phyloP scores from a whole-genome alignment of 1,284 basidiomycete species.

The Ceratobasidium sp. region DNA sequence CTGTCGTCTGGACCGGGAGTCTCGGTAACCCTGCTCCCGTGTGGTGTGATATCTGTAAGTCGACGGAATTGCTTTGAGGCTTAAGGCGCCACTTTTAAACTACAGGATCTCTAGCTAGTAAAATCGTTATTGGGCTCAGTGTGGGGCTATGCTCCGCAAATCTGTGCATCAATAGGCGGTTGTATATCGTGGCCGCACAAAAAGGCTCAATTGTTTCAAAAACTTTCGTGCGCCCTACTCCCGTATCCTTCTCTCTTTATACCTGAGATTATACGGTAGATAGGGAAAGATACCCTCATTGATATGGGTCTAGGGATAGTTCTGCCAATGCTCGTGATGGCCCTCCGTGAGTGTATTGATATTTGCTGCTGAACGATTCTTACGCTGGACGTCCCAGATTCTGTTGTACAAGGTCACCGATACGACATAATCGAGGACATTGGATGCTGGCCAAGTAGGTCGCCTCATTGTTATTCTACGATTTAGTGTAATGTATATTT shows the following conservation, averaged over 20 bases:
- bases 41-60: conserved; percentile 79
- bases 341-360: conserved; percentile 62
- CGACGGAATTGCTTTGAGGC: neutral
- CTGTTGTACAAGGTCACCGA: conserved; percentile 36
- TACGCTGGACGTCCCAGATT: conserved; percentile 15
- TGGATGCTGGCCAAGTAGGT: conserved; percentile 45
- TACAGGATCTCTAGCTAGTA: conserved; percentile 62
- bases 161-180: conserved; percentile 65
- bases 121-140: conserved; percentile 15
- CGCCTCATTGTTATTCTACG: neutral
- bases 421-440: conserved; percentile 47
- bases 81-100: neutral
- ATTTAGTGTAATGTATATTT: no score
- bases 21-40: conserved; percentile 68
- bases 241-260: conserved; percentile 7
- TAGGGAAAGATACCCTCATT: conserved; percentile 52
- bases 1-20: conserved; percentile 76
- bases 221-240: conserved; percentile 36
- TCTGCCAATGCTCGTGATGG: conserved; percentile 63
- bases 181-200: conserved; percentile 63
- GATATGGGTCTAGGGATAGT: conserved; percentile 64
- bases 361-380: neutral
- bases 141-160: conserved; percentile 59
- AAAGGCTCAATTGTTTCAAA: conserved; percentile 50
- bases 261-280: conserved; percentile 3